A percentile compares a stretch with the other conserved stretches of the same genome.
Conservation (phyloP, 1,139 yeast species). For the Suhomyces coccinellae region DNA sequence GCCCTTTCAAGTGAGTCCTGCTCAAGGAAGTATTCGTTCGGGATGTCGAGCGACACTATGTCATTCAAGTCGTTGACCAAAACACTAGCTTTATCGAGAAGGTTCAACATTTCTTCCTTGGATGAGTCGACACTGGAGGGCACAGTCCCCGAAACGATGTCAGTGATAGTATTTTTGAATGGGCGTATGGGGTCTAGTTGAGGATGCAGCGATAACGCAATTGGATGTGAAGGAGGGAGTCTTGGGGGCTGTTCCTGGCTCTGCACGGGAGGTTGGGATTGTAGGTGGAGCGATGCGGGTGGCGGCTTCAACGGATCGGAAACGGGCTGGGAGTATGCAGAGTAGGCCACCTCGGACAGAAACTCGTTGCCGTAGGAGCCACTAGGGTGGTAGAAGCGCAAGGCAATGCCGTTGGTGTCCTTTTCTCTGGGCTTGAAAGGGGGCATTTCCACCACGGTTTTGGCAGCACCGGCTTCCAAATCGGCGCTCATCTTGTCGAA, state of each 20-base stretch:
- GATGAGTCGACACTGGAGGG: constrained; percentile 8
- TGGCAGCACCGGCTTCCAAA: neutral
- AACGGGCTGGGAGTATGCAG: too few species aligned
- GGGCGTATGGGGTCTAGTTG: neutral
- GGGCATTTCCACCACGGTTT: neutral
- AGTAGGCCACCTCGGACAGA: neutral
- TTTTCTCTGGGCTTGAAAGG: neutral
- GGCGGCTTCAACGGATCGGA: too few species aligned
- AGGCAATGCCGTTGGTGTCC: neutral
- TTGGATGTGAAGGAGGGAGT: too few species aligned
- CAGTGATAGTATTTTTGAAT: constrained; percentile 12
- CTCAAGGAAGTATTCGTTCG: constrained; percentile 5
- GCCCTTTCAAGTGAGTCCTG: neutral
- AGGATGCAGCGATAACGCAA: neutral
- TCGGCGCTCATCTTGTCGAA: constrained; percentile 15
- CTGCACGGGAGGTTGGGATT: too few species aligned
- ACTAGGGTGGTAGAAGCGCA: constrained; percentile 10
- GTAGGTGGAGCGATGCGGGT: too few species aligned
- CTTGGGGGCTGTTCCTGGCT: too few species aligned
- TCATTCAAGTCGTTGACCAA: constrained; percentile 53
- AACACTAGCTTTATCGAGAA: constrained; percentile 52
- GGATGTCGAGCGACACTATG: constrained; percentile 23
- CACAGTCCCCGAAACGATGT: constrained; percentile 27
- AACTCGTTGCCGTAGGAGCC: constrained; percentile 3
- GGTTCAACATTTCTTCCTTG: constrained; percentile 21